A percentile compares a stretch with the other conserved stretches of the same genome.
Evolutionary conservation across 1,139 yeast genomes (phyloP).

Genomic region (Kurtzmaniella natalensis): DNA sequence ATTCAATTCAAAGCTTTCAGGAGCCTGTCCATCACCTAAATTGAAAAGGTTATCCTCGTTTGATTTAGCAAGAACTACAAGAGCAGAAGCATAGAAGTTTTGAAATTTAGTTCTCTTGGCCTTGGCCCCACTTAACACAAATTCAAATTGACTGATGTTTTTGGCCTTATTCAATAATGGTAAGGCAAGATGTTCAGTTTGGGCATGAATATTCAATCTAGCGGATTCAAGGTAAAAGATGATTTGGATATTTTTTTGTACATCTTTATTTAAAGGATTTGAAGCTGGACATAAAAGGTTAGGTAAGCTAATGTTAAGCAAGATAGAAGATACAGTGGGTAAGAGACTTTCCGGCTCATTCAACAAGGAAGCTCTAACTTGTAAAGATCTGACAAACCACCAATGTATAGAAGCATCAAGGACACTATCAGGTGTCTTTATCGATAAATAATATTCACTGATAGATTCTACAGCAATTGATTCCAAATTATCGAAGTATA

Average conservation of each 20-base stretch:
- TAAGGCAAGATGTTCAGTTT: slow-evolving; percentile 52
- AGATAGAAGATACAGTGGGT: slow-evolving; percentile 34
- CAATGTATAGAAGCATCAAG: slow-evolving; percentile 50
- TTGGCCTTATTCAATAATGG: slow-evolving; percentile 52
- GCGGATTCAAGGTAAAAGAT: slow-evolving; percentile 64
- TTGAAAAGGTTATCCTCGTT: slow-evolving; percentile 24
- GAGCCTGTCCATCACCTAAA: slow-evolving; percentile 22
- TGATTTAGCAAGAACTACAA: slow-evolving; percentile 76
- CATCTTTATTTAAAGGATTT: slow-evolving; percentile 15
- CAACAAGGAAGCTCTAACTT: slow-evolving; percentile 56
- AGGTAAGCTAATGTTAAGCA: slow-evolving; percentile 32
- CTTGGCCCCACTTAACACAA: slow-evolving; percentile 78
- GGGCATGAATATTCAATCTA: slow-evolving; percentile 56
- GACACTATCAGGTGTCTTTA: slow-evolving; percentile 14
- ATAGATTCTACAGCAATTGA: slow-evolving; percentile 9
- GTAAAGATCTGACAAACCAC: slow-evolving; percentile 72
- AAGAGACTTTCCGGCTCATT: slow-evolving; percentile 53
- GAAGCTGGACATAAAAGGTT: slow-evolving; percentile 26
- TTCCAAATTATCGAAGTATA: slow-evolving; percentile 18
- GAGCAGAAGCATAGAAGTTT: slow-evolving; percentile 60
- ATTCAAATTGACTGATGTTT: slow-evolving; percentile 54
- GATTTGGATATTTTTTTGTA: slow-evolving; percentile 37
- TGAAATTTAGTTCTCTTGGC: slow-evolving; percentile 89
- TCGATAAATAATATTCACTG: slow-evolving; percentile 4
- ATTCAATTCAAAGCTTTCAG: slow-evolving; percentile 58